These are phyloP conservation scores for Cercospora sesami DNA, from an alignment of 2,329 filamentous ascomycete species.

Conservation along the genomic window DNA sequence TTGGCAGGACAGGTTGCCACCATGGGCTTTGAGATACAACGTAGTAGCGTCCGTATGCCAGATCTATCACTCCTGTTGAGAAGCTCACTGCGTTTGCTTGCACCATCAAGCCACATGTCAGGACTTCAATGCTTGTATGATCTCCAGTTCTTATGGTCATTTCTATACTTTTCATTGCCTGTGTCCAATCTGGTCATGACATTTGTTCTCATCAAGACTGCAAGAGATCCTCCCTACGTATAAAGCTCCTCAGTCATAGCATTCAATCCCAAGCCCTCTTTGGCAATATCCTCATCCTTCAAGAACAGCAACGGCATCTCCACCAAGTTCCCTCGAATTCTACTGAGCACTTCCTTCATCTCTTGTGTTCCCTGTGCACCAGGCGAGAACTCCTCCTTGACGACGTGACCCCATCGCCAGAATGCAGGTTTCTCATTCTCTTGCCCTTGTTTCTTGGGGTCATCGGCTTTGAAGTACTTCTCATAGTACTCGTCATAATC, in stretches of 20 bases:
- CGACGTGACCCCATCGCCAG: slow-evolving; percentile 84
- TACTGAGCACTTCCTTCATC: slow-evolving; percentile 68
- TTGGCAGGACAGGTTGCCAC: background rate
- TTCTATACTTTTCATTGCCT: background rate
- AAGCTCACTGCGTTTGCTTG: background rate
- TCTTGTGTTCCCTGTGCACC: slow-evolving; percentile 47
- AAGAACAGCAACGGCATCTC: slow-evolving; percentile 92
- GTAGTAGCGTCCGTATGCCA: background rate
- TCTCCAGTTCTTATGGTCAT: background rate
- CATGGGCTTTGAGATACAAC: background rate
- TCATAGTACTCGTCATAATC: slow-evolving; percentile 72
- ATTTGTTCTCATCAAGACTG: background rate
- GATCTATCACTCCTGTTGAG: background rate
- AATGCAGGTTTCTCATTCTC: slow-evolving; percentile 51
- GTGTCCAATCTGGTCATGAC: background rate
- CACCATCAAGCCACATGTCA: background rate
- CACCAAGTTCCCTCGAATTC: slow-evolving; percentile 63
- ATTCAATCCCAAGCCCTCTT: slow-evolving; percentile 67
- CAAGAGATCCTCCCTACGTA: slow-evolving; percentile 37
- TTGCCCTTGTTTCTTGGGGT: slow-evolving; percentile 47
- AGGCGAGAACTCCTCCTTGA: slow-evolving; percentile 53
- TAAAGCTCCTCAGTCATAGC: slow-evolving; percentile 52
- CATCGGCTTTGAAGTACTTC: slow-evolving; percentile 57
- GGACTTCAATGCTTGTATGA: background rate
- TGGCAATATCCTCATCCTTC: slow-evolving; percentile 80